Evolutionary conservation across 768 basidiomycete genomes (phyloP).

Genomic region (Rhodosporidiobolus odoratus): DNA sequence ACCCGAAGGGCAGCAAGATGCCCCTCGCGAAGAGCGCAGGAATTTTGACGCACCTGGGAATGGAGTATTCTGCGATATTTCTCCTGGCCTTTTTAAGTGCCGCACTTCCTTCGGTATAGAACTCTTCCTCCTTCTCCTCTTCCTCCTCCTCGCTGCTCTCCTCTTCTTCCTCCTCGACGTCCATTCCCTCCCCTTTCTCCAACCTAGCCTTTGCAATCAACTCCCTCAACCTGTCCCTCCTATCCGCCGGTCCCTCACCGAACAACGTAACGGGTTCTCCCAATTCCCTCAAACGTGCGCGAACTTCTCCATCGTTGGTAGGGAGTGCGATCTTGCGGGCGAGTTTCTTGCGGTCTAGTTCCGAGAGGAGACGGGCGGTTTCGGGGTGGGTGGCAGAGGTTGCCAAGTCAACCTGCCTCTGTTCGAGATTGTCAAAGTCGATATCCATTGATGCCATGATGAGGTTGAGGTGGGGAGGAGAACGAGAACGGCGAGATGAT

Average conservation of each 20-base stretch:
- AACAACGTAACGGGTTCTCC: constrained; percentile 97
- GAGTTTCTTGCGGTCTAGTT: constrained; percentile 96
- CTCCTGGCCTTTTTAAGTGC: constrained; percentile 79
- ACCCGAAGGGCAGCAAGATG: too few relatives aligned
- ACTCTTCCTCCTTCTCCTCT: constrained; percentile 72
- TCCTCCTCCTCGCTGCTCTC: constrained; percentile 13
- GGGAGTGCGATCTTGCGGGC: constrained; percentile 89
- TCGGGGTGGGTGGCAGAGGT: constrained; percentile 37
- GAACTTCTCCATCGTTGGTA: constrained; percentile 91
- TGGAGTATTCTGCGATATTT: constrained; percentile 83
- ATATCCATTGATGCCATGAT: constrained; percentile 31
- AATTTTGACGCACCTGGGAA: constrained; percentile 70
- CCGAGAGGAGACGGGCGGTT: constrained; percentile 66
- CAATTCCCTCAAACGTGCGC: constrained; percentile 78
- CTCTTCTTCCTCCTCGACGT: constrained; percentile 54
- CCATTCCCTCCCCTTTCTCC: constrained; percentile 55
- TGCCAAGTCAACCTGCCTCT: constrained; percentile 16
- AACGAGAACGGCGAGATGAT: not conserved
- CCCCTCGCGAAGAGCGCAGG: constrained; percentile 38
- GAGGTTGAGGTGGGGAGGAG: not conserved
- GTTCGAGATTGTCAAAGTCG: constrained; percentile 40
- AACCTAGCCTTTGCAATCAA: constrained; percentile 78
- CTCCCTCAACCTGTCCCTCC: constrained; percentile 90
- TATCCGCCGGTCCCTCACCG: constrained; percentile 69
- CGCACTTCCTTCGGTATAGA: constrained; percentile 85